Evolutionary conservation across 305 asterid genomes (phyloP).

Genomic region (Vinca major): DNA sequence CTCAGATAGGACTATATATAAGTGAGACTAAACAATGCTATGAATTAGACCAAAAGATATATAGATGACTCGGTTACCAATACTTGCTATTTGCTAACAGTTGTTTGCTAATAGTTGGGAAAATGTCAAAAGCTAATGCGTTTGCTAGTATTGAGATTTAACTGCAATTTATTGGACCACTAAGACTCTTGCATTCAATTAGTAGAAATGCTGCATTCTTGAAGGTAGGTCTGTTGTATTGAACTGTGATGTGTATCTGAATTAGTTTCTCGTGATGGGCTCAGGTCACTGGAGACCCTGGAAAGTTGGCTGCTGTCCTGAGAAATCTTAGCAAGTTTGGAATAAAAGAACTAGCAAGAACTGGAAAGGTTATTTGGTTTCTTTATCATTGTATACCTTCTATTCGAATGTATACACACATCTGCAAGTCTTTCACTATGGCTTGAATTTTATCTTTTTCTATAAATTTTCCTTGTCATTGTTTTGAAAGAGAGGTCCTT

Average conservation of each 20-base stretch:
- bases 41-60: not conserved
- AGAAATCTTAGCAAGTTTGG: constrained; percentile 75
- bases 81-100: not conserved
- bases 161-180: not conserved
- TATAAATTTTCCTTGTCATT: not conserved
- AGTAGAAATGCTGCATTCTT: not conserved
- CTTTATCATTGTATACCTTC: constrained; percentile 5
- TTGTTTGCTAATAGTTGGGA: not conserved
- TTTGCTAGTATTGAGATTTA: not conserved
- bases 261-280: constrained; percentile 15
- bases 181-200: not conserved
- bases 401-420: not conserved
- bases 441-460: not conserved
- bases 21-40: not conserved
- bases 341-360: constrained; percentile 70
- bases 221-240: not conserved
- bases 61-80: not conserved
- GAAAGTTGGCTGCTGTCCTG: constrained; percentile 71
- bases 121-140: not conserved
- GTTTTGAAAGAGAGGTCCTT: not conserved
- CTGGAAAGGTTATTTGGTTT: constrained; percentile 58
- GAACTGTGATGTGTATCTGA: not conserved
- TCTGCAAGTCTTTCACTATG: not conserved
- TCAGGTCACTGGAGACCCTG: constrained; percentile 97
- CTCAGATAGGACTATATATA: not conserved